These are phyloP conservation scores for Lactarius pseudohatsudake DNA, from an alignment of 768 basidiomycete species.

Conservation along the genomic window DNA sequence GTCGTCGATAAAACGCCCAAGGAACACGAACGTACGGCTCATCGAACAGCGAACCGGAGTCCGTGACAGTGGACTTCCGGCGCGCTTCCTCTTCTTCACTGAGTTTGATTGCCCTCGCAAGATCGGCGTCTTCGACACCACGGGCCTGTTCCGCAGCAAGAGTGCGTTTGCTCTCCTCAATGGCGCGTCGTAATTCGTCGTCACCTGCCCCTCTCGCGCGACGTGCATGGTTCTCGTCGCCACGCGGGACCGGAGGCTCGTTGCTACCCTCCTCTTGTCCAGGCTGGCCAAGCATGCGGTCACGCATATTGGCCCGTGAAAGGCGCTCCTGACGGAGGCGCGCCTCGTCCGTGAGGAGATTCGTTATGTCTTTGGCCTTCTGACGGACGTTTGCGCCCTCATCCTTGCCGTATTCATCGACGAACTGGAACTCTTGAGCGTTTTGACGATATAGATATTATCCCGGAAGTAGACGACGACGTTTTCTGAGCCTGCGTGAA, in stretches of 20 bases:
- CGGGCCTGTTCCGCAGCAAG: constrained; percentile 67
- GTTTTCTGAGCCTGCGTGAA: constrained; percentile 97
- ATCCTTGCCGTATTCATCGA: constrained; percentile 95
- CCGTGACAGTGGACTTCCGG: constrained; percentile 67
- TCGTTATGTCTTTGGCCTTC: constrained; percentile 98
- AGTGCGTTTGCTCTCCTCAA: constrained; percentile 84
- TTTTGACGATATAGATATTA: constrained; percentile 97
- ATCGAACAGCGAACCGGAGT: constrained; percentile 77
- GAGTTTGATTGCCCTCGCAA: constrained; percentile 76
- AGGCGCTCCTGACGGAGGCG: constrained; percentile 85
- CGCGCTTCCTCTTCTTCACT: constrained; percentile 90
- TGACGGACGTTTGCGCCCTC: constrained; percentile 98
- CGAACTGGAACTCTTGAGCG: constrained; percentile 95
- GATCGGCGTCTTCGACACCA: constrained; percentile 76
- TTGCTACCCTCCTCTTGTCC: constrained; percentile 40
- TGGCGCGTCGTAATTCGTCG: constrained; percentile 80
- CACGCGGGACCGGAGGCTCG: constrained; percentile 40
- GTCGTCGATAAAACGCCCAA: constrained; percentile 14
- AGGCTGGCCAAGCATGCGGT: constrained; percentile 80
- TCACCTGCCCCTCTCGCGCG: constrained; percentile 41
- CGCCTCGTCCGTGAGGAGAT: constrained; percentile 81
- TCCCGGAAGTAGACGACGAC: constrained; percentile 98
- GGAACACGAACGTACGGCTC: constrained; percentile 61
- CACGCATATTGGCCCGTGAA: constrained; percentile 86
- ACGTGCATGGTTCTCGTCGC: constrained; percentile 45